Percentiles rank a stretch among this genome's conserved stretches.
Evolutionary conservation across 2,329 filamentous ascomycete genomes (phyloP).

Genomic region (Penicillium sp.): DNA sequence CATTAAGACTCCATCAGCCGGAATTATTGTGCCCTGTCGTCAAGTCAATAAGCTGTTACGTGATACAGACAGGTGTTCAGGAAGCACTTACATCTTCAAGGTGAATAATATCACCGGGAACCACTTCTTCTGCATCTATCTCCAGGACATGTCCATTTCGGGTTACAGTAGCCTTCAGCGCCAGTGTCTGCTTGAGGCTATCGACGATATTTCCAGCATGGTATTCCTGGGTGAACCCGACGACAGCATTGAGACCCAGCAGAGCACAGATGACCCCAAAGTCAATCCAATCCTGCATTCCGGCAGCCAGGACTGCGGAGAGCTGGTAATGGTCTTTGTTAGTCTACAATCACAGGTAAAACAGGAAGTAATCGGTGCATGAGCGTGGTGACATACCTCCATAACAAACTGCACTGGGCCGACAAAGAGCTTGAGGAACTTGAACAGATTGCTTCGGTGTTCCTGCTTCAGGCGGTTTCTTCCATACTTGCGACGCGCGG

Average conservation of each 20-base stretch:
- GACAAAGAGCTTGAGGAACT: conserved; percentile 81
- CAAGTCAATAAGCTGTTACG: conserved; percentile 8
- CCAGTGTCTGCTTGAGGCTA: conserved; percentile 86
- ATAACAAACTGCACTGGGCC: conserved; percentile 94
- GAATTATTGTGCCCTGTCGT: conserved; percentile 76
- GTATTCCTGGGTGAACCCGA: conserved; percentile 88
- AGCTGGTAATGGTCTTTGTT: conserved; percentile 50
- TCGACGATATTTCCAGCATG: conserved; percentile 90
- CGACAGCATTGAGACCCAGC: conserved; percentile 78
- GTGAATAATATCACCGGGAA: conserved; percentile 87
- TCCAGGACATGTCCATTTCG: conserved; percentile 78
- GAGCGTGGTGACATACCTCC: conserved; percentile 64
- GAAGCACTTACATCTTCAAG: conserved; percentile 69
- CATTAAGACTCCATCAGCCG: conserved; percentile 83
- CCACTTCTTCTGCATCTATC: conserved; percentile 79
- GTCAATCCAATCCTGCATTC: conserved; percentile 88
- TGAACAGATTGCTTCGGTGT: conserved; percentile 80
- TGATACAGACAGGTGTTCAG: neutral
- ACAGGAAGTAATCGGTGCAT: neutral
- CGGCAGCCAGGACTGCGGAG: conserved; percentile 78
- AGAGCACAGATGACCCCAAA: conserved; percentile 88
- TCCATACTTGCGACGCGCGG: conserved; percentile 67
- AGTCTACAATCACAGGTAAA: neutral
- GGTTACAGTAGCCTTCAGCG: conserved; percentile 83
- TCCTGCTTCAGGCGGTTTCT: conserved; percentile 91